Base-by-base conservation (phyloP, 306 rosid genomes). In the Canavalia gladiata region DNA sequence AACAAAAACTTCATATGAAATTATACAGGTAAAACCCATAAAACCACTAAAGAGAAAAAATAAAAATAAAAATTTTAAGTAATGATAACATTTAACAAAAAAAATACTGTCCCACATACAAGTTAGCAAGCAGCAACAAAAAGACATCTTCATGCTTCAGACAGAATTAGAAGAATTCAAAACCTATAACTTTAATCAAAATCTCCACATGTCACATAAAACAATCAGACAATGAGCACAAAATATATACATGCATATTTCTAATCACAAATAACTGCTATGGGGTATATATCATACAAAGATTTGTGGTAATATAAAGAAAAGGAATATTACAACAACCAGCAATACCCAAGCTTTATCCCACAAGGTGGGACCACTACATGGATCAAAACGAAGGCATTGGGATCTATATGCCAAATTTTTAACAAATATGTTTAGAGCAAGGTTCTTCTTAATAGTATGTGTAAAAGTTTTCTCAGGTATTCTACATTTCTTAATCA, bases 161-260 rank as follows among this genome's bases (percentile, higher is more conserved):
- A 66, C 28, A 54, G 28, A 65, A 64, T 31, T 41, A 37, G 47
- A 78, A 29, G 18, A 78, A 57, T 10, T 58, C 29, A n/a, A 68
- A 28, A 68, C 29, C 71, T 33, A 46, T 59, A 45, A 71, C 55
- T 68, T 55, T 34, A 43, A 52, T 39, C 45, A 66, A 67, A 39
- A 52, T 41, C 51, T 49, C 9, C 35, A 46, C 37, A 41, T 45
- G 35, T 78, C 46, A 55, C 8, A 41, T 43, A 41, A 78, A 39
- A 66, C 29, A 52, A 25, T 30, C 45, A 41, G 33, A 78, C 12
- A 55, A 30, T n/a, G 13, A 46, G 4, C 49, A 33, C 33, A 68
- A 79, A 69, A 57, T 18, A 54, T 11, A 66, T 13, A 43, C 51
- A 56, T 67, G 33, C 31, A 51, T 52, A 55, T 77, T 37, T 78